These are phyloP conservation scores for Elaeis oleifera DNA, from an alignment of 202 grass and related monocot species.

Conservation along the genomic window DNA sequence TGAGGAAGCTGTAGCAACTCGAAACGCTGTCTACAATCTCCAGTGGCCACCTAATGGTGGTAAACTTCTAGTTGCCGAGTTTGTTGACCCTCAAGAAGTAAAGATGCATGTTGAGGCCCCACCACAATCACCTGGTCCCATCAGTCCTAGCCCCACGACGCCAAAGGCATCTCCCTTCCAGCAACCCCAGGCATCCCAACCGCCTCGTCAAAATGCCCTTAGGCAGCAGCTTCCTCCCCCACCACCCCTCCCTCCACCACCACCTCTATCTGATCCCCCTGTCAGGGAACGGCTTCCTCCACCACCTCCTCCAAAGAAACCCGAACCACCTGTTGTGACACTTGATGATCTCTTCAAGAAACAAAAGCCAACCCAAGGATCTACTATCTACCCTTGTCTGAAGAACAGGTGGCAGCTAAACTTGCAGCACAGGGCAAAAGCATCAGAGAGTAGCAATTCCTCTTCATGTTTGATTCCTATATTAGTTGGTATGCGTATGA, in stretches of 20 bases:
- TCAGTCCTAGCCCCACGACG: slow-evolving; percentile 24
- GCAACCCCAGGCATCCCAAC: slow-evolving; percentile 32
- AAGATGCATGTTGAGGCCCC: slow-evolving; percentile 57
- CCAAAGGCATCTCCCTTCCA: slow-evolving; percentile 27
- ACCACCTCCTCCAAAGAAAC: slow-evolving; percentile 34
- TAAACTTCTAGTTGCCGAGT: slow-evolving; percentile 82
- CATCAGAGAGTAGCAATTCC: background rate
- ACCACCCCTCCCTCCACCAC: slow-evolving; percentile 9
- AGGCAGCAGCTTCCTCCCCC: slow-evolving; percentile 36
- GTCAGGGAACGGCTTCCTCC: slow-evolving; percentile 31
- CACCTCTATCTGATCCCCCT: slow-evolving; percentile 14
- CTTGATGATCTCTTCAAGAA: slow-evolving; percentile 81
- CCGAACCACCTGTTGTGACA: slow-evolving; percentile 32
- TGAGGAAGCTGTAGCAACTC: slow-evolving; percentile 83
- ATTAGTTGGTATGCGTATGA: no score
- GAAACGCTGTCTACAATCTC: slow-evolving; percentile 79
- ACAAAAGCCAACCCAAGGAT: slow-evolving; percentile 56
- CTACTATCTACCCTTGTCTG: slow-evolving; percentile 67
- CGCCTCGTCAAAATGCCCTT: slow-evolving; percentile 20
- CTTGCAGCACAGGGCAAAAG: slow-evolving; percentile 36
- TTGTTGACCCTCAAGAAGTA: slow-evolving; percentile 87
- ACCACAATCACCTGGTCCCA: slow-evolving; percentile 28
- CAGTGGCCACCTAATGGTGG: slow-evolving; percentile 92
- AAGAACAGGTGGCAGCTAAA: slow-evolving; percentile 56
- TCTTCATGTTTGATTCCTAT: no score